Percentiles rank a stretch among this genome's conserved stretches.
These are phyloP conservation scores for Gossypium davidsonii DNA, from an alignment of 441 rosid species.

Conservation along the genomic window DNA sequence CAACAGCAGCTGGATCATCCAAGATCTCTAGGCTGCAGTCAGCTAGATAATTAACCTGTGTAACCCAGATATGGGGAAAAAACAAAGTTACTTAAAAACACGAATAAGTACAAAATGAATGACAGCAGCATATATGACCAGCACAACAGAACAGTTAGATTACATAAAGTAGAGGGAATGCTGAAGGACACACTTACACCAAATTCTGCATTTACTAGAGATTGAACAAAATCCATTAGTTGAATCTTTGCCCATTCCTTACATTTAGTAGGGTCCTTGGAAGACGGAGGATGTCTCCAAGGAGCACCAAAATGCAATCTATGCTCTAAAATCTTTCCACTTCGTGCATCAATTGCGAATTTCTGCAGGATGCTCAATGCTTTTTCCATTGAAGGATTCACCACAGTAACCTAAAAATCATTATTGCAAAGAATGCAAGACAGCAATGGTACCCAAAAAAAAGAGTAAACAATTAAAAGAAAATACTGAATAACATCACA, in stretches of 20 bases:
- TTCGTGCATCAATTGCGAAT: conserved; percentile 63
- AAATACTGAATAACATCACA: neutral
- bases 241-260: conserved; percentile 88
- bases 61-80: neutral
- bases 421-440: neutral
- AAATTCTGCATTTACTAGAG: conserved; percentile 61
- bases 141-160: neutral
- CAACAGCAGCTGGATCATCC: conserved; percentile 83
- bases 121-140: neutral
- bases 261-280: conserved; percentile 30
- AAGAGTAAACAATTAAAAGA: neutral
- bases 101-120: neutral
- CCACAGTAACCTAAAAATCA: conserved; percentile 52
- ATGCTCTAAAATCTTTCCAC: conserved; percentile 56
- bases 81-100: neutral
- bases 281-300: conserved; percentile 86
- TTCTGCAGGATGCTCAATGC: conserved; percentile 55
- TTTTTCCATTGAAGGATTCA: conserved; percentile 88
- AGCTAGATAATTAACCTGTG: conserved; percentile 82
- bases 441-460: conserved; percentile 9
- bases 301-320: conserved; percentile 78
- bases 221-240: conserved; percentile 82
- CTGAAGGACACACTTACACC: conserved; percentile 42
- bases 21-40: conserved; percentile 82
- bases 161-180: neutral